Conservation (phyloP, 2,329 filamentous ascomycete genomes). For the Thielaviopsis populi region DNA sequence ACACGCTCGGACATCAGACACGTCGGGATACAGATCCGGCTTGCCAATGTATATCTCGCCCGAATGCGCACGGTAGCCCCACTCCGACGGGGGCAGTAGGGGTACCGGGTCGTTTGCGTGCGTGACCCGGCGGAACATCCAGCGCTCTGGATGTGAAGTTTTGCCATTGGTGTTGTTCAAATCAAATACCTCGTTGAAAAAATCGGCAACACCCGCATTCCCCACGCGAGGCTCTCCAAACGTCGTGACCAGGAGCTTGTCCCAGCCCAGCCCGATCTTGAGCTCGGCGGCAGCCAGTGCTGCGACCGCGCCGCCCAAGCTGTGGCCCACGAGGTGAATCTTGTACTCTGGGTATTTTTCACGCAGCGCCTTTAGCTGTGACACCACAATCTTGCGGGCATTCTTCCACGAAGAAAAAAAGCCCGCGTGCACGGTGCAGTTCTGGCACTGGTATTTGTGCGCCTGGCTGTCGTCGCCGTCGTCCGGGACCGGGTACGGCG, state of each 20-base stretch:
- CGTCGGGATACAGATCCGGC: slow-evolving; percentile 48
- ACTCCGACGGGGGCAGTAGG: slow-evolving; percentile 68
- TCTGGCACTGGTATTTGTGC: slow-evolving; percentile 45
- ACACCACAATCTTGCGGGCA: slow-evolving; percentile 54
- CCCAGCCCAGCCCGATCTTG: slow-evolving; percentile 53
- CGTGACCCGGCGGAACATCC: slow-evolving; percentile 60
- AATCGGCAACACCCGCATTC: slow-evolving; percentile 40
- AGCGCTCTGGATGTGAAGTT: slow-evolving; percentile 22
- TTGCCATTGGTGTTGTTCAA: slow-evolving; percentile 24
- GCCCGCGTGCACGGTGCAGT: slow-evolving; percentile 86
- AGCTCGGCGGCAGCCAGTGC: slow-evolving; percentile 76
- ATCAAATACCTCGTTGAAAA: slow-evolving; percentile 38
- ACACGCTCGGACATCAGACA: slow-evolving; percentile 57
- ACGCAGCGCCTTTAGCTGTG: slow-evolving; percentile 45
- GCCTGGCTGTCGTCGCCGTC: slow-evolving; percentile 23
- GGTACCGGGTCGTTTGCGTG: slow-evolving; percentile 81
- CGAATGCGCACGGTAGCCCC: slow-evolving; percentile 73
- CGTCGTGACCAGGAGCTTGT: slow-evolving; percentile 64
- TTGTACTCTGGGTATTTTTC: slow-evolving; percentile 52
- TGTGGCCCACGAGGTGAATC: slow-evolving; percentile 74
- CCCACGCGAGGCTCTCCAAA: slow-evolving; percentile 73
- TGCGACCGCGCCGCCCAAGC: slow-evolving; percentile 81
- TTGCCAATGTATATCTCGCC: slow-evolving; percentile 81
- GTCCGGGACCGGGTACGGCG: slow-evolving; percentile 59
- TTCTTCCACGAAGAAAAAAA: slow-evolving; percentile 76